These are phyloP conservation scores for Crithidia sp. DNA, from an alignment of 208 protist genomes.

Conservation along the genomic window DNA sequence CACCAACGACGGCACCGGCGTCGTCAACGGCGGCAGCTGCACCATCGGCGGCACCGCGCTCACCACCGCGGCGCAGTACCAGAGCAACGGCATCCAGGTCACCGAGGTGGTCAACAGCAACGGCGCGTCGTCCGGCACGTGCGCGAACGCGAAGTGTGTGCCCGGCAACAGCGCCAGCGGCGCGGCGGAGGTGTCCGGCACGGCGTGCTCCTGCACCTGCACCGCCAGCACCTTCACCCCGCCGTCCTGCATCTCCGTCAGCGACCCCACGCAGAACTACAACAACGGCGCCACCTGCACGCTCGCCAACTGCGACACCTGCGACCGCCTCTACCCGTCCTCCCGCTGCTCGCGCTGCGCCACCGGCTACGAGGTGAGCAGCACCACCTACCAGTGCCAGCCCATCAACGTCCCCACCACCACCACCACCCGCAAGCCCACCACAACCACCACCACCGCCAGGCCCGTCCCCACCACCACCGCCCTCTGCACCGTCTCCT, in stretches of 20 bases:
- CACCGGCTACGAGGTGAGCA: no score
- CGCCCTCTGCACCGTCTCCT: no score
- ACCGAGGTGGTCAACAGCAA: constrained; percentile 2
- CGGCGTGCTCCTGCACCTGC: constrained; percentile 20
- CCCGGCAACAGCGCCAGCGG: constrained; percentile 8
- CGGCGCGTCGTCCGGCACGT: constrained; percentile 1
- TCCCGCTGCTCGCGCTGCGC: no score
- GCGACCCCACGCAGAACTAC: background rate
- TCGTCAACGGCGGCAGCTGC: background rate
- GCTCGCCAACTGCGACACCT: no score
- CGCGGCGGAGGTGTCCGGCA: background rate
- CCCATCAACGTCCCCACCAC: no score
- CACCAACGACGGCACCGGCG: no score
- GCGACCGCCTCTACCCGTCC: no score
- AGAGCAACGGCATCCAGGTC: background rate
- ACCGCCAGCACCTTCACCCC: background rate
- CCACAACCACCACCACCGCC: no score
- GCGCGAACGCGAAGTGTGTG: constrained; percentile 20
- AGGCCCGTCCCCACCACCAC: no score
- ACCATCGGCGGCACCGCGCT: background rate
- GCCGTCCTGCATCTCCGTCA: constrained; percentile 1
- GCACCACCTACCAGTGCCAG: no score
- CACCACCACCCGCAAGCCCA: no score
- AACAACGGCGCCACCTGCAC: background rate
- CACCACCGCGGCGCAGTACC: background rate